Evolutionary conservation across 164 flowering plant species (phyloP).

Genomic region (Liriodendron chinense): DNA sequence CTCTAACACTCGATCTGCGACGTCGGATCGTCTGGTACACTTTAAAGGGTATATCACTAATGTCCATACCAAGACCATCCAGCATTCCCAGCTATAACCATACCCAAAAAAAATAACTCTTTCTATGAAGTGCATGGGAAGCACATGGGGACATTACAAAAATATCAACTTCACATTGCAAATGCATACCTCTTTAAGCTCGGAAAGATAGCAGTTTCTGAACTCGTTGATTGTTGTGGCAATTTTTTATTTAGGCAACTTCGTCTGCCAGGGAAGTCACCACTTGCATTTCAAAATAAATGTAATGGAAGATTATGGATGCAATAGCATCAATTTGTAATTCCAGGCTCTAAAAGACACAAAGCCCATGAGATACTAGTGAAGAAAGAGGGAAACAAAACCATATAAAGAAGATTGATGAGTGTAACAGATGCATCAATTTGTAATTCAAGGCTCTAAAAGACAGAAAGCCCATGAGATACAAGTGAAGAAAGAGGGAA

Average conservation of each 20-base stretch:
- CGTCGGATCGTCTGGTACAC: too few species aligned
- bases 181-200: conserved; percentile 85
- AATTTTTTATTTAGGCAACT: conserved; percentile 88
- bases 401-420: too few species aligned
- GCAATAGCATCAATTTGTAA: neutral
- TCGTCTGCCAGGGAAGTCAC: conserved; percentile 50
- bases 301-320: neutral
- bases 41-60: too few species aligned
- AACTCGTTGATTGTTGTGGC: conserved; percentile 93
- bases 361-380: neutral
- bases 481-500: neutral
- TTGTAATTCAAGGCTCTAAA: too few species aligned
- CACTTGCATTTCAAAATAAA: neutral
- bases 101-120: neutral
- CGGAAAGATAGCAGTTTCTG: conserved; percentile 90
- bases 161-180: neutral
- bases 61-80: too few species aligned
- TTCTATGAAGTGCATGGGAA: neutral
- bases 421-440: too few species aligned
- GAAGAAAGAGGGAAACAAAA: too few species aligned
- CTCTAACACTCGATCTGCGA: too few species aligned
- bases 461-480: too few species aligned
- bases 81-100: neutral
- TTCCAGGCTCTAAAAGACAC: neutral
- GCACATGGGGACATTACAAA: neutral